These are phyloP conservation scores for Cinchona pubescens DNA, from an alignment of 257 asterid species.

Conservation along the genomic window DNA sequence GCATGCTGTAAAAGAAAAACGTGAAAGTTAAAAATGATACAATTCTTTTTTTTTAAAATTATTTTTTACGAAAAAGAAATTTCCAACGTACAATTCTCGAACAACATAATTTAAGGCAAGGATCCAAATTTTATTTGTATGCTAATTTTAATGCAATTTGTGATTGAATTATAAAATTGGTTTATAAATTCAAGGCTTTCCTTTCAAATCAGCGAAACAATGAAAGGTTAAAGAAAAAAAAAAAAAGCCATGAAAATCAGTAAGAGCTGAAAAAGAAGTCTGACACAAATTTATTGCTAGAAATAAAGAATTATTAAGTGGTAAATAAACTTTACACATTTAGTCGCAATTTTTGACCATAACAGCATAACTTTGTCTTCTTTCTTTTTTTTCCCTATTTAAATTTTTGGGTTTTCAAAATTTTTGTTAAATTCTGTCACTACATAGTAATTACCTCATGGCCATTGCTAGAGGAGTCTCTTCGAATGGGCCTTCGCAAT, in stretches of 20 bases:
- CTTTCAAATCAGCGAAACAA: conserved; percentile 14
- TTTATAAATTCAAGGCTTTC: neutral
- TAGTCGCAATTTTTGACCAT: conserved; percentile 11
- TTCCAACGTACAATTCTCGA: neutral
- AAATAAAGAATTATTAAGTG: neutral
- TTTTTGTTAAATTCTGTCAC: neutral
- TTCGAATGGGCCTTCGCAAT: conserved; percentile 36
- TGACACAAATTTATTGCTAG: conserved; percentile 7
- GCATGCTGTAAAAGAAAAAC: conserved; percentile 59
- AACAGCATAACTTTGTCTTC: too few relatives aligned
- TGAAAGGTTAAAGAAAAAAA: neutral
- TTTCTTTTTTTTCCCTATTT: neutral
- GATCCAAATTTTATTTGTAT: neutral
- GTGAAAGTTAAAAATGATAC: neutral
- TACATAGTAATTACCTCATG: conserved; percentile 57
- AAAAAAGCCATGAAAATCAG: conserved; percentile 22
- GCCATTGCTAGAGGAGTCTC: conserved; percentile 70
- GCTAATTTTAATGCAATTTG: neutral
- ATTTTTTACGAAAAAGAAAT: too few relatives aligned
- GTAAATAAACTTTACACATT: conserved; percentile 7
- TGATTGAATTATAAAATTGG: neutral
- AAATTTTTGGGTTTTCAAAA: neutral
- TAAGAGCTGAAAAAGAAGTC: conserved; percentile 17
- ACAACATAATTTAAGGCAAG: neutral
- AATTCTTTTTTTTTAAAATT: neutral